Evolutionary conservation across 148 eudicot species (phyloP), one percentile per base, ranked within the genome.

Genomic region (Arbutus unedo): DNA sequence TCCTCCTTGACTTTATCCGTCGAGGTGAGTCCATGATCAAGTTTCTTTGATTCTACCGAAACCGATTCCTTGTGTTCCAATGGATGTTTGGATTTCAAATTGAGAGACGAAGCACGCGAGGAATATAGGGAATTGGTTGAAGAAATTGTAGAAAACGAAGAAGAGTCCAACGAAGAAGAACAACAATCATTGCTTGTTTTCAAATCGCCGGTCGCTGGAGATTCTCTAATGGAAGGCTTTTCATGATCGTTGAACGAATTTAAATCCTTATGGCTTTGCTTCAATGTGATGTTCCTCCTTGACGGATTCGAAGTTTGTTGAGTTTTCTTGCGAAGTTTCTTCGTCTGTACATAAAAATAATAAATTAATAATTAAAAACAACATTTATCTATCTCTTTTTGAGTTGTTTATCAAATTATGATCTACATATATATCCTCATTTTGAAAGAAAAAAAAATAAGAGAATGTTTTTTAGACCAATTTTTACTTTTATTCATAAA

Each of bases 281-380:
- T 38, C 0, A 45, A n/a, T 48, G 31, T 4, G 2, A 11, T 62
- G 38, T 5, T 50, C 56, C 2, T 64, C 7, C 51, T 50, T 2
- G 87, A 77, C 16, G 31, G 6, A 38, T 8, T 6, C 5, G 78
- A 56, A 21, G n/a, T 44, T 49, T 19, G 19, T 11, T 68, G 45
- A 15, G 14, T 8, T 78, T 60, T 82, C 8, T 68, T 71, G 11
- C 79, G 41, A 47, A 55, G 14, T 77, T 72, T 85, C 72, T 79
- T 85, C 5, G 62, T 53, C 85, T 85, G 80, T 15, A 21, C 49
- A 66, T 9, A 8, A 23, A 73, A 74, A 59, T 1, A 3, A 11
- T 5, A 7, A 54, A 31, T 54, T 54, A 54, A 5, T 3, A 11
- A 54, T 3, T 8, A 10, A 54, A 0, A 54, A 54, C 11, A 15